These are phyloP conservation scores for Corylus avellana DNA, from an alignment of 306 rosid genomes.

Conservation along the genomic window DNA sequence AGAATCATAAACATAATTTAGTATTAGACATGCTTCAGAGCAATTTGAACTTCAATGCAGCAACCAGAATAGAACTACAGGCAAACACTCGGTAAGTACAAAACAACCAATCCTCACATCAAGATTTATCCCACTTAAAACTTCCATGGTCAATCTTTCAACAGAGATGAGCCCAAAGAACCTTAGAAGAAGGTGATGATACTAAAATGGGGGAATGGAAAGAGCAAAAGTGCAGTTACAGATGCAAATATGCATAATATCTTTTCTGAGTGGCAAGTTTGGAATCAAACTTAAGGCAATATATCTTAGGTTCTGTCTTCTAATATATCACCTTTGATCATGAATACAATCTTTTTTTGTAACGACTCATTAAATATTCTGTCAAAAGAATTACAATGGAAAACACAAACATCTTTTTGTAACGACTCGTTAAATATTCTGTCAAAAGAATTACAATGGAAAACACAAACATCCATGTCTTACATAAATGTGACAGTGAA, in stretches of 20 bases:
- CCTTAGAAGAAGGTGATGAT: neutral
- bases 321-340: too few species aligned
- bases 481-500: too few species aligned
- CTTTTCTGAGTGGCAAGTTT: too few species aligned
- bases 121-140: neutral
- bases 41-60: neutral
- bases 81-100: neutral
- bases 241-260: neutral
- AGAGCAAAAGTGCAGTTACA: neutral
- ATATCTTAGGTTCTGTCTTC: too few species aligned
- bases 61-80: neutral
- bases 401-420: too few species aligned
- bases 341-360: too few species aligned
- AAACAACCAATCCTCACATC: neutral
- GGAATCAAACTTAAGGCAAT: too few species aligned
- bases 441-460: too few species aligned
- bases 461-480: too few species aligned
- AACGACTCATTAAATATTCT: too few species aligned
- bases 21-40: neutral
- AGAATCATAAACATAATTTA: neutral
- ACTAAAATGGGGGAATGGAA: neutral
- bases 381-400: too few species aligned
- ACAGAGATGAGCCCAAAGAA: neutral
- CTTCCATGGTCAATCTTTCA: constrained; percentile 1
- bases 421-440: too few species aligned